Base-by-base conservation (phyloP, 495 filamentous ascomycete species). In the Penicillium roqueforti region DNA sequence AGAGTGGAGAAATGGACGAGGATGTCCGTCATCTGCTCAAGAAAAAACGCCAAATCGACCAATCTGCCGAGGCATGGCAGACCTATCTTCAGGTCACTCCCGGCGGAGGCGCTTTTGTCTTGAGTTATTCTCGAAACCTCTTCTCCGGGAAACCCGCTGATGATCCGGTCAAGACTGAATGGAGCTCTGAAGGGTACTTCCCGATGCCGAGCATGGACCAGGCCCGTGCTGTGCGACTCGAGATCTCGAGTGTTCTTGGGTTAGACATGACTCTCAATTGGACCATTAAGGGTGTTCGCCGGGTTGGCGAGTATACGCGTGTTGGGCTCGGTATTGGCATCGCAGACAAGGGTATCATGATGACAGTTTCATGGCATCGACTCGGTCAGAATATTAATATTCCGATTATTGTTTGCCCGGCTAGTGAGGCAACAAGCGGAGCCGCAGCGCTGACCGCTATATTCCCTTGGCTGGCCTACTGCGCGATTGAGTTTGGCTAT, bases 381-480 rank as follows among this genome's bases (percentile, higher is more conserved):
- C 68, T 79, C 29, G 71, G 73, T 8, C 76, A 79, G 46, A 54
- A 47, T 6, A 66, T 79, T 49, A 68, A 60, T 31, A 16, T 79
- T 18, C 76, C 76, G 5, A 67, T 79, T 40, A 56, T 60, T 1
- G 13, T 79, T 25, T 73, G 73, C 25, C 56, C 77, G 8, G 48
- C 71, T 3, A 68, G 72, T 3, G 60, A 69, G 18, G 59, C 66
- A 28, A 74, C 69, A 19, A 57, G 60, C 13, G 68, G 69, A 28
- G 58, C 73, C 16, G 73, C 76, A 8, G 61, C 62, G 1, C 39
- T 78, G 46, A 75, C 68, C 4, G 61, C 73, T 6, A 54, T 80
- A 28, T 56, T 77, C 8, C 80, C 81, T 0, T 80, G 79, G 64
- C 54, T 73, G 10, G 62, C 72, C 16, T 77, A 83, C 46, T 74